Percentiles rank a stretch among this genome's conserved stretches.
phyloP scores from a whole-genome alignment of 768 basidiomycete species.

The Rhizopogon rudus region DNA sequence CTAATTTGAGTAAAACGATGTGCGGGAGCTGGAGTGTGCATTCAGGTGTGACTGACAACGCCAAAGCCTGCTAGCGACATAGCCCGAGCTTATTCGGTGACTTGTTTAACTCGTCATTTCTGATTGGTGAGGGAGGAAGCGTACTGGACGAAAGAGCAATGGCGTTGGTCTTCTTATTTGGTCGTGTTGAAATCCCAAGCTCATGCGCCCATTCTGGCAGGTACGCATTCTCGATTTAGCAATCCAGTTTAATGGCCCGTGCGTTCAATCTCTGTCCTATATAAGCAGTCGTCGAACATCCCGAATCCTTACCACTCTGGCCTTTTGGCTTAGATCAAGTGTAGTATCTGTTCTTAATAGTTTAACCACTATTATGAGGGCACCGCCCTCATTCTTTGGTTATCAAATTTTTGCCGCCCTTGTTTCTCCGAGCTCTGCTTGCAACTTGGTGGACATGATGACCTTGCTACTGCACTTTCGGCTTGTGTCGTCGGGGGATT shows the following conservation, averaged over 20 bases:
- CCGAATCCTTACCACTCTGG: conserved; percentile 38
- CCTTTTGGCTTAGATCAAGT: conserved; percentile 76
- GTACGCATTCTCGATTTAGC: no score
- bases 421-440: conserved; percentile 48
- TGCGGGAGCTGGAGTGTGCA: no score
- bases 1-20: no score
- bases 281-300: background rate
- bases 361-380: conserved; percentile 54
- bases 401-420: conserved; percentile 54
- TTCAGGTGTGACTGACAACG: no score
- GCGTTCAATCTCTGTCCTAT: background rate
- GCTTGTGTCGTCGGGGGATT: conserved; percentile 10
- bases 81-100: no score
- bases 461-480: conserved; percentile 52
- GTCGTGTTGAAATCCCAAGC: no score
- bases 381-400: conserved; percentile 51
- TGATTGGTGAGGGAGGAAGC: no score
- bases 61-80: no score
- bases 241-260: background rate
- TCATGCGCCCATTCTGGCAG: no score
- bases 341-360: conserved; percentile 74
- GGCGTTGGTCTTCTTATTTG: no score
- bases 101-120: no score
- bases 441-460: conserved; percentile 50
- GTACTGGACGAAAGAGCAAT: no score